Base-by-base conservation (phyloP, 768 basidiomycete species). In the Tricholoma sp. region DNA sequence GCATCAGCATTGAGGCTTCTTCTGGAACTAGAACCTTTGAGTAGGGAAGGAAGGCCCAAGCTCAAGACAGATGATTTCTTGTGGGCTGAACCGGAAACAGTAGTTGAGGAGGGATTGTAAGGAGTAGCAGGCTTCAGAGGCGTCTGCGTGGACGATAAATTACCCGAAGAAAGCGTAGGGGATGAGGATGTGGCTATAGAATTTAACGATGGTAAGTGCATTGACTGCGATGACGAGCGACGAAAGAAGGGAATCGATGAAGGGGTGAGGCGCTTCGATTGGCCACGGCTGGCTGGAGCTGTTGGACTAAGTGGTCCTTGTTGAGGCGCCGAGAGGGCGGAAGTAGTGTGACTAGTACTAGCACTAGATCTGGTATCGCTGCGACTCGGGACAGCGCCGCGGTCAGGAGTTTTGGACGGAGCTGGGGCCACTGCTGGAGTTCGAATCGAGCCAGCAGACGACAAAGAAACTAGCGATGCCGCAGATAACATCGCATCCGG, bases 221-320 rank as follows among this genome's bases (percentile, higher is more conserved):
- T 87, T 12, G 89, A 91, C 66, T 93, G 89, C 6, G 94, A 94
- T 24, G 91, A 90, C 7, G 92, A 93, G 34, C 94, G 87, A 45
- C 91, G 83, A 76, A 96, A 95, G 73, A 96, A 96, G 2, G 94
- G 94, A 58, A 96, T 96, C 12, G 91, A 90, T 24, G 91, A 94
- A 1, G 93, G 93, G 0, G 94, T 94, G 47, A 94, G 82, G 57
- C 94, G 86, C 69, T 87, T 93, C 18, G 85, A 85, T 57, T 85
- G 83, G 27, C 82, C 80, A 39, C 86, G 83, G 53, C 85, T 82
- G 43, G 86, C 70, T 14, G 88, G 89, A 16, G 84, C 79, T 18
- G 85, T 77, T 31, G 90, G 90, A 63, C 89, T 91, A 21, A 89
- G 80, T 18, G 89, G 86, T 14, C 78, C 81, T 39, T 79, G 74